These are phyloP conservation scores for Nyctanthes arbortristis DNA, from an alignment of 257 asterid species.

Conservation along the genomic window DNA sequence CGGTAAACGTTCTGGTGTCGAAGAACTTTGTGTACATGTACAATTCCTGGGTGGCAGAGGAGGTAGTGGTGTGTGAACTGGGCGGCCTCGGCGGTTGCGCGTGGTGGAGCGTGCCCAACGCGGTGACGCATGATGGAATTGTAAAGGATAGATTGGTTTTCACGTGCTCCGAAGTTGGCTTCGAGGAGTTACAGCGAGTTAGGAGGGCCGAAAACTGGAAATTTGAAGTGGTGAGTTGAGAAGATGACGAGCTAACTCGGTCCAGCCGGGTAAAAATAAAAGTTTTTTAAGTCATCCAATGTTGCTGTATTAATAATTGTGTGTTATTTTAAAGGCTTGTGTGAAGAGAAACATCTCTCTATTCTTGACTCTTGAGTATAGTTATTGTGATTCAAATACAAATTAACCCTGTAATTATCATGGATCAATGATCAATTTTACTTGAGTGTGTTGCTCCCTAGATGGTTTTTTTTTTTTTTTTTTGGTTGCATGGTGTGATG, in stretches of 20 bases:
- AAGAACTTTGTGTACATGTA: constrained; percentile 48
- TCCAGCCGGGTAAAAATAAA: too few relatives aligned
- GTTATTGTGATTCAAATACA: too few relatives aligned
- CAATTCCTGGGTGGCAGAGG: constrained; percentile 43
- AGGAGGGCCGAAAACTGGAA: constrained; percentile 26
- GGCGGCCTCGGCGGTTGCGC: constrained; percentile 34
- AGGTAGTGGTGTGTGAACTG: constrained; percentile 65
- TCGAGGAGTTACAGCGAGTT: constrained; percentile 47
- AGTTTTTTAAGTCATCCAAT: too few relatives aligned
- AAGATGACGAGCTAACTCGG: not conserved
- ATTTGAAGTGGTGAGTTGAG: constrained; percentile 20
- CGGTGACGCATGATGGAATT: constrained; percentile 36
- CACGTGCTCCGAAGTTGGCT: constrained; percentile 50
- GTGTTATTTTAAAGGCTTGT: too few relatives aligned
- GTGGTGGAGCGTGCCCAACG: constrained; percentile 66
- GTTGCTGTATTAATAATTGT: too few relatives aligned
- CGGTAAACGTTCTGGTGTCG: constrained; percentile 38
- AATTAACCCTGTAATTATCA: too few relatives aligned
- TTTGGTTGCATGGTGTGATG: too few relatives aligned
- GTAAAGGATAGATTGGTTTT: constrained; percentile 39
- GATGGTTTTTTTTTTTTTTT: too few relatives aligned
- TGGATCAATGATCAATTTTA: too few relatives aligned
- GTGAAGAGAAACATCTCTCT: too few relatives aligned
- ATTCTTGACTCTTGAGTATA: too few relatives aligned
- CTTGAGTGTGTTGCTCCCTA: too few relatives aligned